Conservation (phyloP, 176 grass and related monocot species). For the Tuctoria greenei region DNA sequence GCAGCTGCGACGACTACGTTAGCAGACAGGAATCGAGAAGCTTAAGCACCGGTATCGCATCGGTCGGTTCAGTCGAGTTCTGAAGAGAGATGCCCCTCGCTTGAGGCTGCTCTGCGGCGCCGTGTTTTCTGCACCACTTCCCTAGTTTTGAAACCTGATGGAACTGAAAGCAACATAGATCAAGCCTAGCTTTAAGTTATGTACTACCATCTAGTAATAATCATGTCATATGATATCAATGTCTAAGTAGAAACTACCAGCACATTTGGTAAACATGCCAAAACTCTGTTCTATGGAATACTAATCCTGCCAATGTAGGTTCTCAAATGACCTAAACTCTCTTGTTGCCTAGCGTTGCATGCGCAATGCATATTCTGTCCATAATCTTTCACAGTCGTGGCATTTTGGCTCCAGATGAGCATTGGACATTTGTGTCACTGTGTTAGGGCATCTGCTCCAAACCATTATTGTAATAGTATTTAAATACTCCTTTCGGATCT, state of each 20-base stretch:
- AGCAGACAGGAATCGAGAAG: constrained; percentile 71
- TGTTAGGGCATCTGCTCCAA: neutral
- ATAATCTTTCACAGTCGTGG: neutral
- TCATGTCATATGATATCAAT: constrained; percentile 56
- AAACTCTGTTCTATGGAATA: constrained; percentile 33
- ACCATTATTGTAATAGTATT: no score
- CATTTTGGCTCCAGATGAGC: constrained; percentile 26
- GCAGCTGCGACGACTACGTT: constrained; percentile 69
- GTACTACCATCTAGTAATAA: constrained; percentile 68
- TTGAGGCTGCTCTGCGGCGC: neutral
- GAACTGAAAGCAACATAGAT: constrained; percentile 51
- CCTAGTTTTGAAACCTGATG: constrained; percentile 37
- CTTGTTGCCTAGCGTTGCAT: neutral
- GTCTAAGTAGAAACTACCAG: constrained; percentile 32
- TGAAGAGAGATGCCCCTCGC: constrained; percentile 40
- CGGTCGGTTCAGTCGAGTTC: constrained; percentile 76
- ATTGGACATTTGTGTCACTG: neutral
- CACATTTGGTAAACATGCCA: constrained; percentile 36
- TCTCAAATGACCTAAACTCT: constrained; percentile 5
- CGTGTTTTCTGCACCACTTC: constrained; percentile 23
- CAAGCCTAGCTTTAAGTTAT: constrained; percentile 36
- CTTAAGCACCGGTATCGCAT: constrained; percentile 73
- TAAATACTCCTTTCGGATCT: no score
- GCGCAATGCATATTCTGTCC: constrained; percentile 2
- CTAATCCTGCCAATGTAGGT: constrained; percentile 73